Conservation (phyloP, 805 yeast species). For the Teunomyces cretensis region DNA sequence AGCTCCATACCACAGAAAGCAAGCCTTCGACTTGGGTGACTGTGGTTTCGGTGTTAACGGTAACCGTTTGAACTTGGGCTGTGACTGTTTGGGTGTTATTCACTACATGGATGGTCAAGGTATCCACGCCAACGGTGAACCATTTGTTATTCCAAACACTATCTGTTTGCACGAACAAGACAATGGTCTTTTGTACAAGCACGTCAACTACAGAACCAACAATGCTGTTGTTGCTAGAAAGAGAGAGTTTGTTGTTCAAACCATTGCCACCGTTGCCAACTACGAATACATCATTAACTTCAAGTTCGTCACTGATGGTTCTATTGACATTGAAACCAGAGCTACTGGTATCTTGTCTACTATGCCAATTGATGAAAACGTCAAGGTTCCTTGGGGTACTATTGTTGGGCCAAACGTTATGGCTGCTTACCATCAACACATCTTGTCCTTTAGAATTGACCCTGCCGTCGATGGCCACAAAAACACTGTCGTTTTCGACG, state of each 20-base stretch:
- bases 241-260: slow-evolving; percentile 76
- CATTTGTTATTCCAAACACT: slow-evolving; percentile 62
- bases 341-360: slow-evolving; percentile 88
- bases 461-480: slow-evolving; percentile 81
- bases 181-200: slow-evolving; percentile 74
- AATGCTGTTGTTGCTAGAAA: slow-evolving; percentile 72
- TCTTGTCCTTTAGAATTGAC: slow-evolving; percentile 75
- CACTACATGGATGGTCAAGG: slow-evolving; percentile 67
- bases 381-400: slow-evolving; percentile 71
- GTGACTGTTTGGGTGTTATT: slow-evolving; percentile 81
- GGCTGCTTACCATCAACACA: slow-evolving; percentile 85
- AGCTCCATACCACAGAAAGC: slow-evolving; percentile 81
- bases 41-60: slow-evolving; percentile 78
- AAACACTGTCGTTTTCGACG: slow-evolving; percentile 72
- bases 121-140: slow-evolving; percentile 58
- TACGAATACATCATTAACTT: slow-evolving; percentile 76
- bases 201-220: slow-evolving; percentile 73
- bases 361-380: slow-evolving; percentile 73
- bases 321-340: slow-evolving; percentile 73
- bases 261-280: slow-evolving; percentile 82
- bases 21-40: slow-evolving; percentile 84
- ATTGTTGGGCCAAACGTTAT: slow-evolving; percentile 75
- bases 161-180: slow-evolving; percentile 82
- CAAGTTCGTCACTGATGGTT: slow-evolving; percentile 76
- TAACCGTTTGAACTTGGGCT: slow-evolving; percentile 67